Base-by-base conservation (phyloP, 805 yeast species). In the Torulaspora quercuum region DNA sequence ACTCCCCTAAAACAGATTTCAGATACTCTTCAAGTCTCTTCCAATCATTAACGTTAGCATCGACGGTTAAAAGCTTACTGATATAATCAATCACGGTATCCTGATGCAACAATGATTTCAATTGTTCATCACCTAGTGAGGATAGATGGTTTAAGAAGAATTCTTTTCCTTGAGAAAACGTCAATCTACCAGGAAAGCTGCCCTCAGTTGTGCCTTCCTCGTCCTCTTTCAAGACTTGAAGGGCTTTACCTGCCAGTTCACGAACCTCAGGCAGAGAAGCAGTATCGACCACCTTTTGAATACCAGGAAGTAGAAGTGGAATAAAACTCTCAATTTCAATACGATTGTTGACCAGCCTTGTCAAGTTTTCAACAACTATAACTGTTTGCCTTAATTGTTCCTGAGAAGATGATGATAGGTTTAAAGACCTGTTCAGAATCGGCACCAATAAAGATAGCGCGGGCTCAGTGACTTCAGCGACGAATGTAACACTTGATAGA, bases 381-480 rank as follows among this genome's bases (percentile, higher is more conserved):
- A 90, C 97, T 5, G 97, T 85, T 68, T 89, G 96, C 69, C 98
- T 85, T 52, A 92, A 75, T 63, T 90, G 95, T 60, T 90, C 97
- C 67, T 92, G 96, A 12, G 97, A 82, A 3, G 94, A 82, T 1
- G 95, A 81, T 2, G 73, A 64, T 25, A 90, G 76, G 69, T 83
- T 77, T 55, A 90, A 72, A 2, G 97, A 90, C 61, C 89, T 86
- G 59, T 79, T 88, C 54, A 90, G 75, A 49, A 89, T 89, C 30
- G 98, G 98, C 29, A 86, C 97, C 55, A 90, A 71, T 39, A 90
- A 67, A 6, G 97, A 76, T 51, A 90, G 71, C 3, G 95, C 94
- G 4, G 97, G 94, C 68, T 89, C 97, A 10, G 97, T 92, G 46
- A 90, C 98, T 68, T 92, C 98, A 30, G 98, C 95, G 33, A 90